Evolutionary conservation across 2,329 filamentous ascomycete genomes (phyloP), one percentile per base, ranked within the genome.

Genomic region (Calonectria henricotiae): DNA sequence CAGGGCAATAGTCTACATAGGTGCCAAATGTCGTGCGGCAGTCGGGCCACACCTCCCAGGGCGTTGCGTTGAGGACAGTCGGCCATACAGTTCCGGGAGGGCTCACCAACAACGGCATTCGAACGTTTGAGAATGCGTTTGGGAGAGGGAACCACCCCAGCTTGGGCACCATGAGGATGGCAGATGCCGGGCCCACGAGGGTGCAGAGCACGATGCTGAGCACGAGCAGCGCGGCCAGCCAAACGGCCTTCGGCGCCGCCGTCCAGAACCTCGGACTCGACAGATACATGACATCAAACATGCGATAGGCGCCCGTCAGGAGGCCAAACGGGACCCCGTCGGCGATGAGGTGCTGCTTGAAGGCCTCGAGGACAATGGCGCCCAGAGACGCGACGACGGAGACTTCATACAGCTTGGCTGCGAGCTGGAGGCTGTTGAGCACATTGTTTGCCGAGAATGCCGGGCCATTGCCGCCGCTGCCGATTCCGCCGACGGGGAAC

Each of bases 391-490:
- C 43, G 2, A 62, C 43, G n/a, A 62, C 43, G 17, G 46, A 15
- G 9, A 62, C 49, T 20, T 62, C 60, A 20, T 49, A 62, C 7
- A 39, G 11, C 20, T 62, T 62, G 5, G 43, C 60, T 5, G n/a
- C 43, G 5, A 62, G 20, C 30, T 62, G 44, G 1, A 62, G 44
- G n/a, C 60, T n/a, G 60, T 62, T 49, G 60, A 62, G 25, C 12
- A 49, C 6, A 17, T 17, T 49, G 25, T 49, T 49, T 4, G 46
- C 46, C 5, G 46, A 49, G 5, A 12, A 9, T 43, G 3, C 2
- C 9, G 30, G 13, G 46, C 23, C 46, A 27, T 37, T 5, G 35
- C 13, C 46, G 15, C 30, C 6, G 5, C 25, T 49, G 23, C 25
- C 46, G 5, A 49, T 15, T 3, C 46, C 46, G 23, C 46, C 30